Evolutionary conservation across 176 grass and related monocot species (phyloP), one percentile per base, ranked within the genome.

Genomic region (Avena insularis): DNA sequence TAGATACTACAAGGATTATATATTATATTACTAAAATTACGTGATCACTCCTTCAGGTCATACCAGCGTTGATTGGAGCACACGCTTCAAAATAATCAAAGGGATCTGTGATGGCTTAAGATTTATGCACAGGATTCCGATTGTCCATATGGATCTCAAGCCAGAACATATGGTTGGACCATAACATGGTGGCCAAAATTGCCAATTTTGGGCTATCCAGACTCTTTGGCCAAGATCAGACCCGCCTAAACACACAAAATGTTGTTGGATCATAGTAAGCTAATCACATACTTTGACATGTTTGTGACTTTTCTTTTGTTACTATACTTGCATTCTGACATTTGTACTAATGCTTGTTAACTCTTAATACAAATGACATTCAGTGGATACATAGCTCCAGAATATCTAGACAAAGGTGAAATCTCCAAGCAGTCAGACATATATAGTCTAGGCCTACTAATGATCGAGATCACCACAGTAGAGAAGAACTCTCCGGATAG

Each of bases 371-470:
- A 29, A 48, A 72, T 47, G 14, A 12, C 12, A 11, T 72, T 12
- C 17, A 80, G 77, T 0, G 85, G 85, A 80, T 86, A 86, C 43
- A 61, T 86, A 23, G 85, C 85, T 80, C 77, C 77, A 0, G 85
- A 86, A 33, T 86, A 86, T 71, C 17, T 86, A 7, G 79, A 86
- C 8, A 79, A 50, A 31, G 84, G 84, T 48, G 84, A 86, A 71
- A 86, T 86, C 6, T 79, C 76, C 1, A 14, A 61, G 3, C 84
- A 86, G 53, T 69, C 84, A 13, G 84, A 86, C 36, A 86, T 47
- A 10, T 47, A 47, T 47, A 47, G 46, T 47, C 9, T 47, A 47
- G 46, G 46, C 46, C 8, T 47, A 4, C 50, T 86, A 59, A 57
- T 86, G 1, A n/a, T 86, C 12, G n/a, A 86, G 84, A 86, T 79